A percentile compares a stretch with the other conserved stretches of the same genome.
phyloP scores from a whole-genome alignment of 1,284 basidiomycete genomes.

The Naganishia cerealis region DNA sequence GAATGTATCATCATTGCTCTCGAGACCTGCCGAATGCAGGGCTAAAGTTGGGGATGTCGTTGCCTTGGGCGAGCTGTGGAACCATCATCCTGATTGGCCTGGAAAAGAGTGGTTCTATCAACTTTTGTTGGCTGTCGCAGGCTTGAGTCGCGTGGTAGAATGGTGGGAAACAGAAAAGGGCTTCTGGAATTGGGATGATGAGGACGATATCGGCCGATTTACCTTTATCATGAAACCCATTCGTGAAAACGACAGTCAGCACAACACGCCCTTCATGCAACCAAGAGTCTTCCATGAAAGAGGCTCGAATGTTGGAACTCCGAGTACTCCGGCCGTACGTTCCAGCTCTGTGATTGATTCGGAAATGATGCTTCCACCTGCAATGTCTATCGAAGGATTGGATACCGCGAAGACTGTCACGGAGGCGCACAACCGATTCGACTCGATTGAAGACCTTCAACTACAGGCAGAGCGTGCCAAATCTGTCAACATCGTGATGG shows the following conservation, averaged over 20 bases:
- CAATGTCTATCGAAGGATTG: not conserved
- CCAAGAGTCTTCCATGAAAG: not conserved
- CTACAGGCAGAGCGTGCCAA: constrained; percentile 88
- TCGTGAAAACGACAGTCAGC: constrained; percentile 37
- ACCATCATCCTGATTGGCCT: constrained; percentile 96
- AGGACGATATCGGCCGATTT: constrained; percentile 75
- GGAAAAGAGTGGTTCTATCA: constrained; percentile 98
- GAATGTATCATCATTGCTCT: constrained; percentile 78
- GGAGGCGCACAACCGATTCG: constrained; percentile 56
- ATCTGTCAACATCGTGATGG: constrained; percentile 91
- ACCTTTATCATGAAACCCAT: constrained; percentile 82
- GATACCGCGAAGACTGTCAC: constrained; percentile 35
- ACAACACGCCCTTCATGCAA: constrained; percentile 14
- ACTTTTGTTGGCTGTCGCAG: constrained; percentile 91
- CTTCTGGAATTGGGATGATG: constrained; percentile 98
- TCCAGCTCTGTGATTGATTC: not conserved
- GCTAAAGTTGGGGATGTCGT: constrained; percentile 86
- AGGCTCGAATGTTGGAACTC: not conserved
- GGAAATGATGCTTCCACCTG: constrained; percentile 1
- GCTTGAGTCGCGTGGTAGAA: constrained; percentile 91
- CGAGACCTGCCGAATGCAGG: constrained; percentile 79
- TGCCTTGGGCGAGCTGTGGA: constrained; percentile 88
- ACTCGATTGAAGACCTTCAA: constrained; percentile 78
- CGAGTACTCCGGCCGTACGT: not conserved
- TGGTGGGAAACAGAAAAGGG: constrained; percentile 99